Percentiles rank a stretch among this genome's conserved stretches.
These are phyloP conservation scores for Aspergillus leporis DNA, from an alignment of 495 filamentous ascomycete genomes.

Conservation along the genomic window DNA sequence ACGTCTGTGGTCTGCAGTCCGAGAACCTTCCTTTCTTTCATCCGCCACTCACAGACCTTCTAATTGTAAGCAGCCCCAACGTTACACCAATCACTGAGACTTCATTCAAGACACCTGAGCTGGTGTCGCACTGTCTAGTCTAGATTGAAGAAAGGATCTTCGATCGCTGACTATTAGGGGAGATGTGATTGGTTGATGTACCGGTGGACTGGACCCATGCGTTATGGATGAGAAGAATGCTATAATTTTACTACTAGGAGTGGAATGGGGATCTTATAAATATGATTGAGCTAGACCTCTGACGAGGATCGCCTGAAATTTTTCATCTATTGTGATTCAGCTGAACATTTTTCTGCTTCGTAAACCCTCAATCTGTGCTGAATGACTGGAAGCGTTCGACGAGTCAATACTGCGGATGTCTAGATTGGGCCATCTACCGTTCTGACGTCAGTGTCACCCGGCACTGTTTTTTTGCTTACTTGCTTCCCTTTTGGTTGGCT, in stretches of 20 bases:
- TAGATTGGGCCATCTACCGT: conserved; percentile 5
- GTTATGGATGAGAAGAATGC: neutral
- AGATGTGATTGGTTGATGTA: conserved; percentile 12
- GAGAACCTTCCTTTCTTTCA: neutral
- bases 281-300: too few relatives aligned
- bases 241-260: neutral
- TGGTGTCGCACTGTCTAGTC: neutral
- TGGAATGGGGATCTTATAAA: too few relatives aligned
- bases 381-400: neutral
- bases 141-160: conserved; percentile 8
- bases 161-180: conserved; percentile 15
- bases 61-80: conserved; percentile 2
- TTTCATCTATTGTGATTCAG: too few relatives aligned
- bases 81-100: conserved; percentile 2
- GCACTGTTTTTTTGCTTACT: conserved; percentile 1
- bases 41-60: neutral
- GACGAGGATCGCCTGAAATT: too few relatives aligned
- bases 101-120: neutral
- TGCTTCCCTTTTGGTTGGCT: neutral
- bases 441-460: conserved; percentile 7
- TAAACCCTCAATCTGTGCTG: neutral
- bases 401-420: conserved; percentile 1
- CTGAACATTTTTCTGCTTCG: neutral
- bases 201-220: neutral
- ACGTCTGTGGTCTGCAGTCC: too few relatives aligned